phyloP scores from a whole-genome alignment of 2,329 filamentous ascomycete species.

The Pezicula rhizophila region DNA sequence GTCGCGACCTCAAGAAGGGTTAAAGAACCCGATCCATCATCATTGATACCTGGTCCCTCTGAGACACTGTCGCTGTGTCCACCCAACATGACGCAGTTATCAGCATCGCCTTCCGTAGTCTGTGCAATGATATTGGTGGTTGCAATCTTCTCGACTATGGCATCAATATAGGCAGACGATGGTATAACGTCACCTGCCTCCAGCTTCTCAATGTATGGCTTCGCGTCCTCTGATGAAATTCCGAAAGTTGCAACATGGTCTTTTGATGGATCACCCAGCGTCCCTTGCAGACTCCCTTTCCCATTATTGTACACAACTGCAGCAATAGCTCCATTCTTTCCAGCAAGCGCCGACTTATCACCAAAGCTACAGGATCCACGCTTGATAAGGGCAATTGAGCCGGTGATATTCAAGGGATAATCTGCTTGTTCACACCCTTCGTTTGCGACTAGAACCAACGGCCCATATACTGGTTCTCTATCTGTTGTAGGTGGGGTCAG shows the following conservation, averaged over 20 bases:
- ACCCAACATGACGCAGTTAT: conserved; percentile 61
- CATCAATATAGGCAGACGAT: conserved; percentile 54
- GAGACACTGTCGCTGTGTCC: conserved; percentile 58
- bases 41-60: conserved; percentile 48
- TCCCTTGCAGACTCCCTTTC: conserved; percentile 54
- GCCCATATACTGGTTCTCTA: conserved; percentile 51
- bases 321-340: conserved; percentile 62
- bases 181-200: conserved; percentile 42
- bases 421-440: conserved; percentile 59
- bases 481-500: conserved; percentile 61
- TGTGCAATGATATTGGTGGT: conserved; percentile 55
- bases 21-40: conserved; percentile 32
- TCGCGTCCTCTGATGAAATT: conserved; percentile 53
- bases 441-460: conserved; percentile 54
- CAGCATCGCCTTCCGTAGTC: conserved; percentile 50
- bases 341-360: conserved; percentile 62
- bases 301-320: conserved; percentile 70
- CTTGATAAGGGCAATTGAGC: conserved; percentile 63
- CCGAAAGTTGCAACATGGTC: conserved; percentile 64
- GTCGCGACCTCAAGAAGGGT: conserved; percentile 57
- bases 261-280: conserved; percentile 54
- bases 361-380: conserved; percentile 69
- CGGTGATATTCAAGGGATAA: conserved; percentile 52
- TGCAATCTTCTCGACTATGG: conserved; percentile 38
- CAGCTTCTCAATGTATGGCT: conserved; percentile 48